Conservation (phyloP, 768 basidiomycete species). For the Imleria badia region DNA sequence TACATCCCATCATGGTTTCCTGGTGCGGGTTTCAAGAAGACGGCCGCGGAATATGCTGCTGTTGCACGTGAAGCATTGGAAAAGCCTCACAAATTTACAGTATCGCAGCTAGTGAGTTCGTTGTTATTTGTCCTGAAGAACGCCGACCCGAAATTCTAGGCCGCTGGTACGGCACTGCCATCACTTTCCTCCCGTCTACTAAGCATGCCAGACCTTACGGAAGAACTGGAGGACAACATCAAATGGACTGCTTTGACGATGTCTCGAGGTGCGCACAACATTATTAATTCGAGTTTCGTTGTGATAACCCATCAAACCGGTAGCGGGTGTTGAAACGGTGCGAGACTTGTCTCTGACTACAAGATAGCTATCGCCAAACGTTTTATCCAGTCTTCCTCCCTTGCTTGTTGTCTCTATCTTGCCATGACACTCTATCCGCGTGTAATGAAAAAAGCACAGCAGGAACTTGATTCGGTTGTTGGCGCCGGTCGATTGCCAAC, state of each 20-base stretch:
- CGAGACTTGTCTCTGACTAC: constrained; percentile 18
- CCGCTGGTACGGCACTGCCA: constrained; percentile 13
- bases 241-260: constrained; percentile 19
- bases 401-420: constrained; percentile 17
- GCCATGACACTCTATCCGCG: constrained; percentile 31
- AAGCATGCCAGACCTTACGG: constrained; percentile 3
- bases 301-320: not conserved
- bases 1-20: constrained; percentile 22
- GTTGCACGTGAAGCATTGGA: constrained; percentile 3
- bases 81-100: constrained; percentile 6
- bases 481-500: constrained; percentile 23
- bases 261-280: constrained; percentile 8
- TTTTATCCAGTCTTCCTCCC: constrained; percentile 12
- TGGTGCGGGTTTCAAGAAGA: constrained; percentile 13
- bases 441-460: constrained; percentile 26
- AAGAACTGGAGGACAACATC: constrained; percentile 13
- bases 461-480: constrained; percentile 28
- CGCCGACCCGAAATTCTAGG: not conserved
- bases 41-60: constrained; percentile 4
- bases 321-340: constrained; percentile 30
- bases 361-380: not conserved
- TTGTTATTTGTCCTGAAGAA: not conserved
- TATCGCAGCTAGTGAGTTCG: constrained; percentile 13
- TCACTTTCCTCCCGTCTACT: constrained; percentile 16
- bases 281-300: not conserved